Conservation (phyloP, 2,329 filamentous ascomycete species). For the Rhexocercosporidium sp. region DNA sequence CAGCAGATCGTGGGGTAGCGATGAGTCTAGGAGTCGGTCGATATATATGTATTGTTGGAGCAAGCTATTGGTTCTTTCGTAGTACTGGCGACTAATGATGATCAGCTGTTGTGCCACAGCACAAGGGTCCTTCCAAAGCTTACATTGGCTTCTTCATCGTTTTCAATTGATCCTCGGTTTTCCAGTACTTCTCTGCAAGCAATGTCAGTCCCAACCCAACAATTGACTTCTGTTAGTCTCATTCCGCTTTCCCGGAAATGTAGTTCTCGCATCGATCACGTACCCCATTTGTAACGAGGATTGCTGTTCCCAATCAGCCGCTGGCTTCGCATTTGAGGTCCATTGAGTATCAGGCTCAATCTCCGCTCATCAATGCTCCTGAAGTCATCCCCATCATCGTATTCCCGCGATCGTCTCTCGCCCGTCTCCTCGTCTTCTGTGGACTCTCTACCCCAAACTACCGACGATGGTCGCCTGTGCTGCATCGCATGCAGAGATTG, state of each 20-base stretch:
- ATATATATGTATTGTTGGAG: slow-evolving; percentile 95
- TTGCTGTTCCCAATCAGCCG: slow-evolving; percentile 88
- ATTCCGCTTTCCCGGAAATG: background rate
- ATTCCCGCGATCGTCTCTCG: slow-evolving; percentile 27
- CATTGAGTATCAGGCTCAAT: slow-evolving; percentile 62
- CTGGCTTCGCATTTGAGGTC: slow-evolving; percentile 80
- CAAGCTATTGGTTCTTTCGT: slow-evolving; percentile 86
- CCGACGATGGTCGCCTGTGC: slow-evolving; percentile 29
- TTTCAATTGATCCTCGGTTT: slow-evolving; percentile 74
- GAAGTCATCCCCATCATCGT: slow-evolving; percentile 35
- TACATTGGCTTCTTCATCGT: slow-evolving; percentile 74
- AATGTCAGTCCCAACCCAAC: slow-evolving; percentile 4
- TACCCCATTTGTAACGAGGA: slow-evolving; percentile 68
- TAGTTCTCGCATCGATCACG: slow-evolving; percentile 67
- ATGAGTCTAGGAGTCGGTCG: slow-evolving; percentile 87
- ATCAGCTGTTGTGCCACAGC: slow-evolving; percentile 27
- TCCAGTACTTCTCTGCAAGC: slow-evolving; percentile 76
- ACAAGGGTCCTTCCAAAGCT: slow-evolving; percentile 33
- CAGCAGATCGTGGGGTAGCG: slow-evolving; percentile 87
- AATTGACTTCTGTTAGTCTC: background rate
- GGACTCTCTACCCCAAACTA: slow-evolving; percentile 28
- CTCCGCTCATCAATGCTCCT: slow-evolving; percentile 58
- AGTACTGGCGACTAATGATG: slow-evolving; percentile 71
- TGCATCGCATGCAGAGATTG: slow-evolving; percentile 31
- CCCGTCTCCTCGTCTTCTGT: slow-evolving; percentile 36